phyloP scores from a whole-genome alignment of 2,329 filamentous ascomycete species.

The Microsporum canis region DNA sequence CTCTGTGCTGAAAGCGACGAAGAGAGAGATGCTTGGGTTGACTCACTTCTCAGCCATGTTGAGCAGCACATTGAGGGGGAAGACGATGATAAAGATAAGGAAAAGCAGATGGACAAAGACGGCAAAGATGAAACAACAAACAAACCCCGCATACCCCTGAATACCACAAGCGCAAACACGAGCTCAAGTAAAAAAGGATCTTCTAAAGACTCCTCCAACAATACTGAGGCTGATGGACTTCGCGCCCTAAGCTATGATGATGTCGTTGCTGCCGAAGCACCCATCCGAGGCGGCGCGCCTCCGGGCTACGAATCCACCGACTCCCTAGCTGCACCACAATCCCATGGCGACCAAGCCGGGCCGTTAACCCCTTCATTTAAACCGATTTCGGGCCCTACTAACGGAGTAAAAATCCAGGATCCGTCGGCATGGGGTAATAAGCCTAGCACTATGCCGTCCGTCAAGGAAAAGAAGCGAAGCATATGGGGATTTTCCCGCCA shows the following conservation, averaged over 20 bases:
- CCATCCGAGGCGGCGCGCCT: conserved; percentile 37
- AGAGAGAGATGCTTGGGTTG: conserved; percentile 90
- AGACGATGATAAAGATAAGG: conserved; percentile 21
- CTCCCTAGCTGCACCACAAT: conserved; percentile 15
- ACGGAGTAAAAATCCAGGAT: conserved; percentile 74
- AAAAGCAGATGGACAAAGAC: conserved; percentile 19
- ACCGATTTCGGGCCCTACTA: conserved; percentile 73
- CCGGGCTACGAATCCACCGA: conserved; percentile 26
- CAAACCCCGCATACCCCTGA: conserved; percentile 1
- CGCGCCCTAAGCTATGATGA: conserved; percentile 47
- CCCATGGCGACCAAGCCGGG: conserved; percentile 23
- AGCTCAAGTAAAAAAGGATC: conserved; percentile 24
- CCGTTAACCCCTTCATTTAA: conserved; percentile 32
- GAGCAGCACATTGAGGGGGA: conserved; percentile 53
- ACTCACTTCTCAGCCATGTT: conserved; percentile 78
- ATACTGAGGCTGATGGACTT: conserved; percentile 27
- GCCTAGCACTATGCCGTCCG: conserved; percentile 33
- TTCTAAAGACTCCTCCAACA: conserved; percentile 17
- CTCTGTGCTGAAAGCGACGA: conserved; percentile 88
- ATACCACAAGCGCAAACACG: conserved; percentile 5
- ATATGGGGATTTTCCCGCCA: conserved; percentile 55
- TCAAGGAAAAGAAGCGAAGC: conserved; percentile 71
- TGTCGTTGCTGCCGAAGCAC: conserved; percentile 47
- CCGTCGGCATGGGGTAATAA: conserved; percentile 78
- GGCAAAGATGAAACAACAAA: conserved; percentile 7